These are phyloP conservation scores for Isochrysis galbana DNA, from an alignment of 78 protist genomes.

Conservation along the genomic window DNA sequence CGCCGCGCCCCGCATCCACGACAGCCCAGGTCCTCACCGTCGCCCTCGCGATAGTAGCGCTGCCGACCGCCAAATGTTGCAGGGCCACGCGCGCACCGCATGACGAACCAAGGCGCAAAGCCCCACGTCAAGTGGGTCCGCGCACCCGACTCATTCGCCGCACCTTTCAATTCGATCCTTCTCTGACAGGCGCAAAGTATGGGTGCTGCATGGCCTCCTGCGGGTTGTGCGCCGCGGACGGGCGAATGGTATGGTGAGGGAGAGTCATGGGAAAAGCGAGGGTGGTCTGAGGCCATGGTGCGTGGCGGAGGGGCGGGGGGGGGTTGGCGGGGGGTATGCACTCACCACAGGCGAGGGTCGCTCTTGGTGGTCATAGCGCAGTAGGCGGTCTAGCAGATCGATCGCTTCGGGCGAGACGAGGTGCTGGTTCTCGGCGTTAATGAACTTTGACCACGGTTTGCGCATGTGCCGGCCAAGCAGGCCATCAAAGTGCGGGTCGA, in stretches of 20 bases:
- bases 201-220: conserved; percentile 52
- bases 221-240: too few species aligned
- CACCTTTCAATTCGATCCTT: too few species aligned
- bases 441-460: conserved; percentile 78
- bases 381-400: conserved; percentile 90
- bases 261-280: background rate
- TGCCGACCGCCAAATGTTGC: too few species aligned
- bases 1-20: too few species aligned
- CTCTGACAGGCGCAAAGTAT: conserved; percentile 13
- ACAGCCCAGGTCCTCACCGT: too few species aligned
- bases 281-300: background rate
- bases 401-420: conserved; percentile 89
- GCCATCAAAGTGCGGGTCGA: conserved; percentile 73
- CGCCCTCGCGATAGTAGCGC: too few species aligned
- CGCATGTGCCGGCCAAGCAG: conserved; percentile 69
- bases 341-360: conserved; percentile 33
- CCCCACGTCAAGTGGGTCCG: too few species aligned
- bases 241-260: too few species aligned
- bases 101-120: too few species aligned
- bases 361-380: conserved; percentile 64
- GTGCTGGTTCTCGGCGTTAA: conserved; percentile 75
- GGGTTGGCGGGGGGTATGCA: too few species aligned
- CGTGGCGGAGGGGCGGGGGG: background rate
- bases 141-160: too few species aligned
- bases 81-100: too few species aligned